Percentiles rank a stretch among this genome's conserved stretches.
Conservation (phyloP, 352 stramenopile genomes). For the Phytophthora pini region DNA sequence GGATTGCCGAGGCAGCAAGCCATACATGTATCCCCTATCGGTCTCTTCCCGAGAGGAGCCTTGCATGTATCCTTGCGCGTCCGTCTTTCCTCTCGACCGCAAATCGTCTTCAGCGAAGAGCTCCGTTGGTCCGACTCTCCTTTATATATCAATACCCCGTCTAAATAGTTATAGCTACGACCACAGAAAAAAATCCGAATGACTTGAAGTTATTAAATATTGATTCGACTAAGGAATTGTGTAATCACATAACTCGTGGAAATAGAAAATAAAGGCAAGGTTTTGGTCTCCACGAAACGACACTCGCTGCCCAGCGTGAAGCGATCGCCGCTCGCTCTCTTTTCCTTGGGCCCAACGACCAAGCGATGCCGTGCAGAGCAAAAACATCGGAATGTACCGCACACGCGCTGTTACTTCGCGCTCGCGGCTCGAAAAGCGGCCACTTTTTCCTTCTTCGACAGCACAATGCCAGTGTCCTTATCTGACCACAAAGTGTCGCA, state of each 20-base stretch:
- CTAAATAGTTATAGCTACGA: not conserved
- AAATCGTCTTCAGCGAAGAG: slow-evolving; percentile 25
- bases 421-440: slow-evolving; percentile 1
- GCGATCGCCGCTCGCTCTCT: slow-evolving; percentile 10
- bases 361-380: slow-evolving; percentile 7
- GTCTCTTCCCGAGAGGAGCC: slow-evolving; percentile 14
- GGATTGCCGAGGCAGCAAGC: not conserved
- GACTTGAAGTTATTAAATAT: not conserved
- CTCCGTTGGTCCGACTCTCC: slow-evolving; percentile 4
- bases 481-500: slow-evolving; percentile 43
- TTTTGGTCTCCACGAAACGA: not conserved
- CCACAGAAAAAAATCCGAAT: not conserved
- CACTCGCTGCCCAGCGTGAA: slow-evolving; percentile 1
- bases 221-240: not conserved
- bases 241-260: not conserved
- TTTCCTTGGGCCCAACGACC: slow-evolving; percentile 3
- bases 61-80: slow-evolving; percentile 27
- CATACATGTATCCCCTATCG: not conserved
- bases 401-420: slow-evolving; percentile 10
- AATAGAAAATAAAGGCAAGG: not conserved
- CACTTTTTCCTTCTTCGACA: slow-evolving; percentile 15
- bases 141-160: not conserved
- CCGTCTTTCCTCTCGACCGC: slow-evolving; percentile 25
- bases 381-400: not conserved
- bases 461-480: slow-evolving; percentile 25